Conservation (phyloP, 2,329 filamentous ascomycete genomes). For the Didymosphaeria variabile region DNA sequence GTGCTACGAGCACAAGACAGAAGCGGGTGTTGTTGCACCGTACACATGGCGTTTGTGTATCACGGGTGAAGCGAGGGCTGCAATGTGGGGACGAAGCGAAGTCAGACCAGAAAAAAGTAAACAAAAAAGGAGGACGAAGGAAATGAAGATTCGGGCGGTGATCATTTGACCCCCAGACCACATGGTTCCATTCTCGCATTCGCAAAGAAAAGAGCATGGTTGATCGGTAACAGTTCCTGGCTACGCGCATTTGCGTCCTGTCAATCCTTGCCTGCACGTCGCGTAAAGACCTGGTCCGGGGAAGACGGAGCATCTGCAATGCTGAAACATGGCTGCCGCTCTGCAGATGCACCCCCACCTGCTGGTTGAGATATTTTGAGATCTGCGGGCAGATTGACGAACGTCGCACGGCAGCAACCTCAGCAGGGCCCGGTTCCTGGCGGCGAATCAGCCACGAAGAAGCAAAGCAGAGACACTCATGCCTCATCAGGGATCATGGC, state of each 20-base stretch:
- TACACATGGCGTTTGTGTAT: slow-evolving; percentile 19
- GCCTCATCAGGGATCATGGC: slow-evolving; percentile 5
- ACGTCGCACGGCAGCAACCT: slow-evolving; percentile 33
- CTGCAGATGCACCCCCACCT: slow-evolving; percentile 35
- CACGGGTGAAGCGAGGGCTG: slow-evolving; percentile 1
- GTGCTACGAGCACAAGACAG: slow-evolving; percentile 15
- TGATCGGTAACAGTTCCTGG: background rate
- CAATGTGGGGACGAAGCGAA: slow-evolving; percentile 15
- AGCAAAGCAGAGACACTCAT: background rate
- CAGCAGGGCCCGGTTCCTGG: slow-evolving; percentile 9
- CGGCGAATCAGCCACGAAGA: slow-evolving; percentile 7
- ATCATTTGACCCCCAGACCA: background rate
- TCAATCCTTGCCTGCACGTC: slow-evolving; percentile 4
- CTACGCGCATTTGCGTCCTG: slow-evolving; percentile 11
- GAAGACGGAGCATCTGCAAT: slow-evolving; percentile 23
- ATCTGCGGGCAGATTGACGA: slow-evolving; percentile 38
- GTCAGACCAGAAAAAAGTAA: slow-evolving; percentile 25
- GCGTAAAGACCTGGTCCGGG: slow-evolving; percentile 19
- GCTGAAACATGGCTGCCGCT: slow-evolving; percentile 32
- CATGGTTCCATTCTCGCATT: background rate
- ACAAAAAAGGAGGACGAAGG: slow-evolving; percentile 1
- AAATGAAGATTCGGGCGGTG: background rate
- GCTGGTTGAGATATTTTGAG: slow-evolving; percentile 41
- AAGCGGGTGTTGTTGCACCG: slow-evolving; percentile 14
- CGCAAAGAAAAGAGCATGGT: background rate